Evolutionary conservation across 116 monocot genomes (phyloP), one percentile per base, ranked within the genome.

Genomic region (Trichopus zeylanicus): DNA sequence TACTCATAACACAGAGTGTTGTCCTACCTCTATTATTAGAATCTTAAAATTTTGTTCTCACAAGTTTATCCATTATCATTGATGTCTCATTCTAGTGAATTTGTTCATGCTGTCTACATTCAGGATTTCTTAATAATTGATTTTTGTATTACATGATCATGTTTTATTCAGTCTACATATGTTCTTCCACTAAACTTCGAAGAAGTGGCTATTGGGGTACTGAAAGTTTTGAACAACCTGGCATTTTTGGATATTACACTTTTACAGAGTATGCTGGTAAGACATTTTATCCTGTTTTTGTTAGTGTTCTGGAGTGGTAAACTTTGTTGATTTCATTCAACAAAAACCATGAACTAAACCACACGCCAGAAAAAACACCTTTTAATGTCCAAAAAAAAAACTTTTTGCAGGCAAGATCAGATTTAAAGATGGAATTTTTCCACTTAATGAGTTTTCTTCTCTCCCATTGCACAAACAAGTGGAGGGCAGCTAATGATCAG

Each of bases 401-500:
- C 61, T 52, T 29, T 6, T 67, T 68, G 54, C 80, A 87, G 97
- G 81, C 81, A 53, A 90, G 70, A 54, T 69, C 97, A 62, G 97
- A 97, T 75, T 74, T 97, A 30, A 87, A 87, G 80, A 90, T 97
- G 84, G 97, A 97, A 54, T 81, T 97, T 59, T 97, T 97, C 56
- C 97, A 97, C 68, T 51, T 97, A 59, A 97, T 91, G 77, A 91
- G 97, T 75, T 97, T 97, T 78, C 84, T 97, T 61, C 75, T 97
- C 22, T 84, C 87, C 26, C 87, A 97, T 78, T 90, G 97, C 62
- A 73, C 81, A 57, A 84, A 62, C 72, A 97, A 84, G 67, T 97
- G 97, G 97, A 84, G 79, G 79, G 63, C 74, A 61, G 68, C 87
- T 57, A 74, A 71, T 62, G 97, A 97, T 82, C 86, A 91, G 97